Conservation (phyloP, 139 green algal species). For the Closterium sp. region DNA sequence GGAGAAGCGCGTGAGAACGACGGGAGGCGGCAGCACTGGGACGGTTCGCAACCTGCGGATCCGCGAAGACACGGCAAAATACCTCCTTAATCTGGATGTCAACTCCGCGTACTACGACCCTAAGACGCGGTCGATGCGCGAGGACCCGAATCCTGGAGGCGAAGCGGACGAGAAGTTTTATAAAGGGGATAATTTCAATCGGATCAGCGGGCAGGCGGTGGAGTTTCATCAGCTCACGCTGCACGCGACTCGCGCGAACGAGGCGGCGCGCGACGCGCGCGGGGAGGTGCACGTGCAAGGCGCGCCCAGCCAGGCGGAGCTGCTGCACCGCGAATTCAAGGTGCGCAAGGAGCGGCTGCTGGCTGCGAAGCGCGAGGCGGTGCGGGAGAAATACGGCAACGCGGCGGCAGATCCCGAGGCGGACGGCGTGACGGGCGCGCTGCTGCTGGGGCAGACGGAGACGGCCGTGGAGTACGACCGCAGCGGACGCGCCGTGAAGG, state of each 20-base stretch:
- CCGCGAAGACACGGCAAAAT: conserved; percentile 99
- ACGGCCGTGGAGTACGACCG: conserved; percentile 94
- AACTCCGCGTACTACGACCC: conserved; percentile 98
- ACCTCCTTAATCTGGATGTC: conserved; percentile 95
- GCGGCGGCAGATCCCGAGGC: conserved; percentile 52
- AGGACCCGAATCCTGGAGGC: conserved; percentile 75
- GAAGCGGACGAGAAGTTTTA: conserved; percentile 53
- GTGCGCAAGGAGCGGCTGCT: conserved; percentile 76
- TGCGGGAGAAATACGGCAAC: conserved; percentile 87
- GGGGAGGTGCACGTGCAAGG: conserved; percentile 81
- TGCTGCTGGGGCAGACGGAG: conserved; percentile 82
- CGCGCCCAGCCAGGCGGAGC: conserved; percentile 87
- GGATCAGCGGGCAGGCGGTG: conserved; percentile 61
- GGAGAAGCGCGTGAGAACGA: conserved; percentile 90
- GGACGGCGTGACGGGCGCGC: conserved; percentile 58
- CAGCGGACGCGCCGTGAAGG: conserved; percentile 56
- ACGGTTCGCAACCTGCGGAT: conserved; percentile 91
- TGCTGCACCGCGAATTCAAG: conserved; percentile 85
- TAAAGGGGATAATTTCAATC: conserved; percentile 77
- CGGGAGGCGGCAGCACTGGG: conserved; percentile 74
- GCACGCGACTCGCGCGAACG: conserved; percentile 77
- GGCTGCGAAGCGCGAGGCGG: conserved; percentile 62
- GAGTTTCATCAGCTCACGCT: conserved; percentile 69
- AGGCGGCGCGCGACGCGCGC: conserved; percentile 66
- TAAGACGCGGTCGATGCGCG: conserved; percentile 94